Conservation (phyloP, 2,329 filamentous ascomycete genomes). For the Magnaporthiopsis incrustans region DNA sequence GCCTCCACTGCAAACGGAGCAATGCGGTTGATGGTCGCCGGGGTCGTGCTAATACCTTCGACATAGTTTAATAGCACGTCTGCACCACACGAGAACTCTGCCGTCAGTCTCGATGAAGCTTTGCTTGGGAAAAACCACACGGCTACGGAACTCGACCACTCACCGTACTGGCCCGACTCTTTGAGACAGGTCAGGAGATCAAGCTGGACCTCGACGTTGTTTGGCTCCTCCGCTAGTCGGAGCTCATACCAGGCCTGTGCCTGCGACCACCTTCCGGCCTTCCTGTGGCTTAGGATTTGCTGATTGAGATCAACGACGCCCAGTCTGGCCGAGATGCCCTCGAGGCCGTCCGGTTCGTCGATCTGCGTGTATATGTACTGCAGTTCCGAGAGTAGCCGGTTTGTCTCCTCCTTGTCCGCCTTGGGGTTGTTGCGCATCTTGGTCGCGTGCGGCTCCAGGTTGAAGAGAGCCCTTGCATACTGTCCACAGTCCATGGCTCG, state of each 20-base stretch:
- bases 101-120: background rate
- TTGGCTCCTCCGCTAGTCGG: slow-evolving; percentile 69
- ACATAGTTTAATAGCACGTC: slow-evolving; percentile 82
- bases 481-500: slow-evolving; percentile 91
- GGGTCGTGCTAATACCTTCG: slow-evolving; percentile 58
- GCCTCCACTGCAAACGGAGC: slow-evolving; percentile 85
- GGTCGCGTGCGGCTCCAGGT: slow-evolving; percentile 75
- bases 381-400: slow-evolving; percentile 65
- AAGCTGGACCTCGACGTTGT: slow-evolving; percentile 68
- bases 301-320: slow-evolving; percentile 86
- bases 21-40: slow-evolving; percentile 50
- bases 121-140: background rate
- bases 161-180: slow-evolving; percentile 92
- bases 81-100: slow-evolving; percentile 27
- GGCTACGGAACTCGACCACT: slow-evolving; percentile 16
- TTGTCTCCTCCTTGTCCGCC: slow-evolving; percentile 40
- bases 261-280: slow-evolving; percentile 86
- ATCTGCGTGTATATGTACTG: slow-evolving; percentile 96
- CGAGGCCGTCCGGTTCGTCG: slow-evolving; percentile 92
- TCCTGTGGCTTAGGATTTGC: slow-evolving; percentile 85
- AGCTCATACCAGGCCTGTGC: slow-evolving; percentile 98
- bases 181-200: slow-evolving; percentile 83
- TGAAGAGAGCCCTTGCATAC: slow-evolving; percentile 84
- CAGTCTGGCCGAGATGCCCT: slow-evolving; percentile 84
- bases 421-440: slow-evolving; percentile 28